Conservation (phyloP, 108 stramenopile species). For the Fistulifera solaris region DNA sequence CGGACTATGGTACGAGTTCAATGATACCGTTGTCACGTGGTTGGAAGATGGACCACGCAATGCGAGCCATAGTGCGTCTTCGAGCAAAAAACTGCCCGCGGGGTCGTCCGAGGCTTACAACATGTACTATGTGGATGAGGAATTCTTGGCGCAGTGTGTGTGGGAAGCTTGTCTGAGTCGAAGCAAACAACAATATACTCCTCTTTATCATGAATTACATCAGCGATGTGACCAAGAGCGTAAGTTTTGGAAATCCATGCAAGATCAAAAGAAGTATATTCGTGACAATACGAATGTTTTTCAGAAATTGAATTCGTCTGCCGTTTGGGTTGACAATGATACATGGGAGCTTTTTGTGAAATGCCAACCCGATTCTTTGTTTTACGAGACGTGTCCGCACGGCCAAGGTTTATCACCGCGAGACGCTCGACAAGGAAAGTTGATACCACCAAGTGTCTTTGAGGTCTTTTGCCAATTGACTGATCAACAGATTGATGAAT, state of each 20-base stretch:
- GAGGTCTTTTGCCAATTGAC: constrained; percentile 13
- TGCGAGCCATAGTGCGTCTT: neutral
- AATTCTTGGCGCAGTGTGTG: constrained; percentile 35
- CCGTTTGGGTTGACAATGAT: no score
- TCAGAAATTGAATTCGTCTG: constrained; percentile 4
- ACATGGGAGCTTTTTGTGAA: constrained; percentile 7
- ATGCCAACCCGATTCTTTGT: neutral
- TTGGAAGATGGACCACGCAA: constrained; percentile 41
- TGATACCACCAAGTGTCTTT: constrained; percentile 37
- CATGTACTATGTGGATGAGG: constrained; percentile 73
- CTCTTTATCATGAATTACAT: no score
- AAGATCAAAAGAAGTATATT: constrained; percentile 1
- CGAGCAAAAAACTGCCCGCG: constrained; percentile 13
- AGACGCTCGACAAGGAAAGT: constrained; percentile 43
- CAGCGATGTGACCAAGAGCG: no score
- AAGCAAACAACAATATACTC: no score
- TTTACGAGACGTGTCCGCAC: constrained; percentile 6
- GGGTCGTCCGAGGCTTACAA: constrained; percentile 78
- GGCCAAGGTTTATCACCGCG: neutral
- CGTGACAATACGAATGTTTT: constrained; percentile 5
- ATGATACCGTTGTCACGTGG: constrained; percentile 65
- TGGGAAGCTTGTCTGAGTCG: neutral
- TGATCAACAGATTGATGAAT: neutral
- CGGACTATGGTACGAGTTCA: constrained; percentile 80
- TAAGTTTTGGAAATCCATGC: neutral